Evolutionary conservation across 2,329 filamentous ascomycete species (phyloP).

Genomic region (Colletotrichum sp.): DNA sequence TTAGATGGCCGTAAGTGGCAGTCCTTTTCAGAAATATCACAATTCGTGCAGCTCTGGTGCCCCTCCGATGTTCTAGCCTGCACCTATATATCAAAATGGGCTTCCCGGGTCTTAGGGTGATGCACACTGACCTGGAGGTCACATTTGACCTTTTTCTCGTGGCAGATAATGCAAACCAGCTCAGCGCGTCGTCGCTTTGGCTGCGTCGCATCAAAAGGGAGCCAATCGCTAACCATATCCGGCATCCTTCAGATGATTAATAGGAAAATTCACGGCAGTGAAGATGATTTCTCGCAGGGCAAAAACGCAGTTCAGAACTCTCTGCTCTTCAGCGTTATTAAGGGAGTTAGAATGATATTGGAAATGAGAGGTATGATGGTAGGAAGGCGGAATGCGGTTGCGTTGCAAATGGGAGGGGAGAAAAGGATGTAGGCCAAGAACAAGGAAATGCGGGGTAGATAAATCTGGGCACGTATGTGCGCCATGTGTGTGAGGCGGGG

Average conservation of each 20-base stretch:
- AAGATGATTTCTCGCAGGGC: neutral
- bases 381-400: neutral
- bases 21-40: conserved; percentile 27
- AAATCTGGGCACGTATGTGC: neutral
- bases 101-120: neutral
- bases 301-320: neutral
- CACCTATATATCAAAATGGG: neutral
- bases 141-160: conserved; percentile 40
- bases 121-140: conserved; percentile 30
- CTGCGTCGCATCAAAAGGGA: conserved; percentile 33
- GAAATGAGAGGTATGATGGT: neutral
- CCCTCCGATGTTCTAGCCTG: conserved; percentile 26
- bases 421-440: neutral
- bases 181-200: conserved; percentile 37
- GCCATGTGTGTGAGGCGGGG: neutral
- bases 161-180: conserved; percentile 33
- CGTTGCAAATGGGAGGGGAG: neutral
- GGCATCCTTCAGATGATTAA: conserved; percentile 25
- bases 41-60: conserved; percentile 31
- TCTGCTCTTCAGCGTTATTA: neutral
- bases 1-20: conserved; percentile 33
- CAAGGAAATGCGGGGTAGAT: neutral
- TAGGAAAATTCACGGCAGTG: neutral
- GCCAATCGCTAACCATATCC: conserved; percentile 34
- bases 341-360: neutral